Base-by-base conservation (phyloP, 805 yeast genomes). In the Tetrapisispora namnaoensis region DNA sequence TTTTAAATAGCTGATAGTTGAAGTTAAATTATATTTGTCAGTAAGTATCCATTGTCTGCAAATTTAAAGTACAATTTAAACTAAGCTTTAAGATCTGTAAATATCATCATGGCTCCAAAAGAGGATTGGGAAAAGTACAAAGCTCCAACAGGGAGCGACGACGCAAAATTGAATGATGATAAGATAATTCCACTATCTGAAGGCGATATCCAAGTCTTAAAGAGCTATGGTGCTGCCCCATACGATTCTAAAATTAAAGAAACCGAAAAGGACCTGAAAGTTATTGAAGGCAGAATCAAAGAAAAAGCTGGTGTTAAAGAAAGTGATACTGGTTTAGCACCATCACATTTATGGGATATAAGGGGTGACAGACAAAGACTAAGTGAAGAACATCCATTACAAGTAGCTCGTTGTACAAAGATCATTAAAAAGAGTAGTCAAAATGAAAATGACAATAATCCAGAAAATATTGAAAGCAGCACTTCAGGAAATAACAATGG, bases 111-210 rank as follows among this genome's bases (percentile, higher is more conserved):
- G 97, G 90, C 97, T 53, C 96, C 97, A 58, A 93, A 89, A 74
- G 93, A 89, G 49, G 95, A 93, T 68, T 93, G 99, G 99, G 99
- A 95, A 65, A 93, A 93, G 68, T 88, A 87, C 70, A 83, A 82
- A 65, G 84, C 93, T 46, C 95, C 96, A n/a, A 76, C 73, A 42
- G 96, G 85, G 55, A 79, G 75, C 7, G 80, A 75, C 28, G 82
- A 75, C 36, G 77, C 72, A 17, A 73, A 75, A 49, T 73, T 72
- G 48, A 72, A 74, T 46, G 88, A 82, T 45, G 88, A 82, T 51
- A 82, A 87, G 56, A 82, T 86, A 57, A 80, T 77, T 38, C 99
- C 99, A 10, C 77, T 93, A 57, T 77, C 89, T 51, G 99, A 93
- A 66, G 96, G 95, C 43, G 99, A 93, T 68, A 95, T 95, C 65